Evolutionary conservation across 2,329 filamentous ascomycete genomes (phyloP), one percentile per base, ranked within the genome.

Genomic region (Microdochium nivale): DNA sequence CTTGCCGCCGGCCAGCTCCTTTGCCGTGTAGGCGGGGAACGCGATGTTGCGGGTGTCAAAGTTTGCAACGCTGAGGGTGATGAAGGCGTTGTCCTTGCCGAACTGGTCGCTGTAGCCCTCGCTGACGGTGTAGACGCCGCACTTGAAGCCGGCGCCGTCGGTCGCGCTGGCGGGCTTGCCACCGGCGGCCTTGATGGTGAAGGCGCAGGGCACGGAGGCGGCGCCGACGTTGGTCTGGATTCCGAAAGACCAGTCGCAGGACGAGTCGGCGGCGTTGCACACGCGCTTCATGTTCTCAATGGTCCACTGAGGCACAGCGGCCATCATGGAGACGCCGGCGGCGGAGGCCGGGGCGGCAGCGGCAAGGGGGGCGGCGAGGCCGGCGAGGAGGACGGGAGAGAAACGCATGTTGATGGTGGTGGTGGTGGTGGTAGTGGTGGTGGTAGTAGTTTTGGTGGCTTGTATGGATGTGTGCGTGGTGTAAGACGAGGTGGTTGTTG

Each of bases 61-160:
- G 64, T 78, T 67, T 47, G 73, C 70, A 50, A 81, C 72, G 21
- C 73, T 68, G 25, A 81, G 65, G 23, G 74, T 78, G 24, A 77
- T 80, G 69, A 80, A 81, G 56, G 76, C 78, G 25, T 74, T 67
- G 55, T 63, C 72, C 13, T 65, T 52, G 49, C 77, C 79, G 56
- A 81, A 81, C 59, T 79, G 72, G 60, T 70, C 77, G 62, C 72
- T 77, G 78, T 78, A 81, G 67, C 75, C 74, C 2, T 73, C 73
- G 49, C 74, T 76, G 60, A 81, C 58, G 55, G 70, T 75, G 69
- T 70, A 81, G 53, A 59, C 60, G 37, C 77, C 78, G 67, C 76
- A 81, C 49, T 56, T 67, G 53, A 62, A 56, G 46, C 71, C 67
- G 19, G 68, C 70, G 48, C 68, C 70, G 60, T 65, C 67, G 54